Evolutionary conservation across 805 yeast species (phyloP), one percentile per base, ranked within the genome.

Genomic region (Pichia membranifaciens): DNA sequence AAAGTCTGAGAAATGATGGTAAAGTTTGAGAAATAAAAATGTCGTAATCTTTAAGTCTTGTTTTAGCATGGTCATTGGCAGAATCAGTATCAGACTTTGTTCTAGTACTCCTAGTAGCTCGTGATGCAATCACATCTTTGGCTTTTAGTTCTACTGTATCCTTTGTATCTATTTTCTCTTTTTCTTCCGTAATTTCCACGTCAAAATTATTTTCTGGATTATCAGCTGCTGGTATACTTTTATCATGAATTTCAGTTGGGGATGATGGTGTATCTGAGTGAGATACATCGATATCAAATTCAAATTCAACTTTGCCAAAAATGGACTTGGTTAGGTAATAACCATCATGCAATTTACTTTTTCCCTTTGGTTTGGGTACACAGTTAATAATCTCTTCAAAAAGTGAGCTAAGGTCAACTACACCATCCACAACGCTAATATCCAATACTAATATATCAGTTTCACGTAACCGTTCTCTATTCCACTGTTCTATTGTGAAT

Each of bases 311-410:
- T 9, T 62, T 59, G 35, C 77, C 82, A 2, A 81, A 62, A 0
- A 81, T 72, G 3, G 64, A 66, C 32, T 74, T 78, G 0, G 77
- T 67, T 25, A 77, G 67, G 13, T 66, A 54, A 53, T 84, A 82
- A 0, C 77, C 73, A 53, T 82, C 87, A 28, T 71, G 59, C 29
- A 67, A 59, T 53, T 67, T 76, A 5, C 71, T 56, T 38, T 71
- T 75, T 3, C 71, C 62, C 49, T 70, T 74, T 3, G 78, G 70
- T 34, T 58, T 66, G 1, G 71, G 70, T n/a, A 67, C 46, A 2
- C 56, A 39, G 5, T 56, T 58, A 33, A 58, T 58, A 5, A 67
- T 18, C 5, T 54, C 52, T 7, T 54, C 50, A 29, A 63, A 38
- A 2, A 62, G 44, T 2, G 50, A 52, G 4, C 32, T 40, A 41